Evolutionary conservation across 768 basidiomycete genomes (phyloP).

Genomic region (Daedalea quercina): DNA sequence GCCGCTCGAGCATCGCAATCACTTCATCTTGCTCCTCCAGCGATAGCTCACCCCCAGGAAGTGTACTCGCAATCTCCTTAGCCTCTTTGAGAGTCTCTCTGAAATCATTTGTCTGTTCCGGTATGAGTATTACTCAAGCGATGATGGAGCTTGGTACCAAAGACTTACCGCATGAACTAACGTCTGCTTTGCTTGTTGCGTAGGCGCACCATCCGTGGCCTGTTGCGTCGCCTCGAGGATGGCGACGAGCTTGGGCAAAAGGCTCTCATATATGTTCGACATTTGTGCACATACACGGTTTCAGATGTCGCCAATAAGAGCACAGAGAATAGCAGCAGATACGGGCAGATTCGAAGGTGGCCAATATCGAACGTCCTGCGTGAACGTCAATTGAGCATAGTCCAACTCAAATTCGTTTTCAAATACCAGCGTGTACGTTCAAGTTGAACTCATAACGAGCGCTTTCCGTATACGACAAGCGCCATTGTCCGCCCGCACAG

Average conservation of each 20-base stretch:
- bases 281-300: too few relatives aligned
- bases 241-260: conserved; percentile 52
- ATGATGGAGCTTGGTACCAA: background rate
- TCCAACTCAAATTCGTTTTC: too few relatives aligned
- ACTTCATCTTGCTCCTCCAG: conserved; percentile 67
- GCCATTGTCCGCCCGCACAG: too few relatives aligned
- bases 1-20: conserved; percentile 56
- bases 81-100: conserved; percentile 52
- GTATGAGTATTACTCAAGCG: background rate
- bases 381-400: too few relatives aligned
- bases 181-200: conserved; percentile 56
- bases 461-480: too few relatives aligned
- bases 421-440: too few relatives aligned
- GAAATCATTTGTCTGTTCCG: conserved; percentile 72
- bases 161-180: conserved; percentile 56
- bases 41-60: conserved; percentile 70
- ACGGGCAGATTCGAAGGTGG: too few relatives aligned
- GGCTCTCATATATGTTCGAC: conserved; percentile 39
- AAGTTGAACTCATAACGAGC: too few relatives aligned
- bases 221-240: conserved; percentile 57
- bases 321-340: too few relatives aligned
- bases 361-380: too few relatives aligned
- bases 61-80: conserved; percentile 45
- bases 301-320: too few relatives aligned
- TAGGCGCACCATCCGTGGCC: conserved; percentile 40